Evolutionary conservation across 768 basidiomycete genomes (phyloP), one percentile per base, ranked within the genome.

Genomic region (Phlegmacium glaucopus): DNA sequence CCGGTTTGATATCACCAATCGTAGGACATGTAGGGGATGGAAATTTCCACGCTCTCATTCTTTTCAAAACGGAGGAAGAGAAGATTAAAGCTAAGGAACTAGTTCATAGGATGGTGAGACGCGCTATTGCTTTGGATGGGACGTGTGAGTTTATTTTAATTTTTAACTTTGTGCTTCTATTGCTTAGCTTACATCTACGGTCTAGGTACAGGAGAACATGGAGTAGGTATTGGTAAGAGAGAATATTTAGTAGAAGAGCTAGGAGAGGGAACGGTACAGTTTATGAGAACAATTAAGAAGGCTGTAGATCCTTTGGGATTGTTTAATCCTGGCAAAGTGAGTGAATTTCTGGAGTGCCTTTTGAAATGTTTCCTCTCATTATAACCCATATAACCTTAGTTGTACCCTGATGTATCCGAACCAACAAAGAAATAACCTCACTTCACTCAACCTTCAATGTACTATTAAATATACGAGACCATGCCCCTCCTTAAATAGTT

Each of bases 271-370:
- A 94, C 94, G 0, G 85, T 95, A 8, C 76, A 78, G 41, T 62
- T 94, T 18, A 94, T 95, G 91, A 85, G 87, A 67, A 76, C 74
- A 10, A 79, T 95, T 56, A 95, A 95, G 64, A 65, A 68, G 48
- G 72, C 80, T 0, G 64, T 91, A 9, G 91, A 93, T 60, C 91
- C 91, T 0, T 62, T 82, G 18, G 78, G 80, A 27, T 62, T 94
- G 36, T 82, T 93, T 53, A 93, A 94, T 61, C 91, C 91, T 6
- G 90, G 87, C 47, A 93, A 93, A 78, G 85, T 82, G 36, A 36
- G 56, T 46, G 22, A 9, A 22, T 22, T 22, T 22, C 2, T 22
- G 22, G 22, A 5, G 22, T 22, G 22, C 5, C 22, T 22, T 22
- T 22, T 4, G n/a, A n/a, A n/a, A n/a, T n/a, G n/a, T n/a, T n/a